A percentile compares a stretch with the other conserved stretches of the same genome.
These are phyloP conservation scores for Sphagnum contortum DNA, from an alignment of 225 moss, liverwort and hornwort species.

Conservation along the genomic window DNA sequence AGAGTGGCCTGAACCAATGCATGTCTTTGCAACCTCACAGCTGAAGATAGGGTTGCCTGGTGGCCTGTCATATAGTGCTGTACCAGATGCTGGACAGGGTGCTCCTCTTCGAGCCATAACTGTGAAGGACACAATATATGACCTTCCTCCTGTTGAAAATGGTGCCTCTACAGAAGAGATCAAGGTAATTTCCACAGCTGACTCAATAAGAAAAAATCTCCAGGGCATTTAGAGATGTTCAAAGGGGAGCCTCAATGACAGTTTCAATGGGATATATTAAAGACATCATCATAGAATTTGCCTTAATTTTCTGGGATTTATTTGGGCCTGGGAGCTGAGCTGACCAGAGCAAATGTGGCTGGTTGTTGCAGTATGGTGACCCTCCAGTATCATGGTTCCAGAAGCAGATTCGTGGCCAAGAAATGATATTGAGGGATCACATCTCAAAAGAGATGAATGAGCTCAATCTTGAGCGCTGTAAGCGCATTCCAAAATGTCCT, in stretches of 20 bases:
- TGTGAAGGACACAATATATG: slow-evolving; percentile 84
- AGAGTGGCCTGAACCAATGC: slow-evolving; percentile 93
- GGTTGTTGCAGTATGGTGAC: slow-evolving; percentile 58
- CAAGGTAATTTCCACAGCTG: slow-evolving; percentile 20
- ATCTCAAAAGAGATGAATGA: slow-evolving; percentile 98
- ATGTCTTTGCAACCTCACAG: slow-evolving; percentile 89
- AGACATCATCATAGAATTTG: no score
- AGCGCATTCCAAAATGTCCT: slow-evolving; percentile 73
- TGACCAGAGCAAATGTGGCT: no score
- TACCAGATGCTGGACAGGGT: slow-evolving; percentile 67
- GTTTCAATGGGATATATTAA: no score
- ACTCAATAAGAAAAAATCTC: no score
- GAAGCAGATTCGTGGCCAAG: slow-evolving; percentile 61
- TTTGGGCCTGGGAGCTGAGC: no score
- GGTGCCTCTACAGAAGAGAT: slow-evolving; percentile 56
- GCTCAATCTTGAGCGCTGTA: slow-evolving; percentile 80
- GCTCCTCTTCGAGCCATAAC: slow-evolving; percentile 88
- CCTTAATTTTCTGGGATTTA: no score
- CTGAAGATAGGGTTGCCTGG: slow-evolving; percentile 71
- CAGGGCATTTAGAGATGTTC: not conserved
- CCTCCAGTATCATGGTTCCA: slow-evolving; percentile 96
- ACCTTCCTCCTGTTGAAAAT: slow-evolving; percentile 76
- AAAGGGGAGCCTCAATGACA: no score
- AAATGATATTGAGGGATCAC: slow-evolving; percentile 62
- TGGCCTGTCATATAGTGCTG: slow-evolving; percentile 70